A percentile compares a stretch with the other conserved stretches of the same genome.
Conservation (phyloP, 306 rosid genomes). For the Lupinus albus region DNA sequence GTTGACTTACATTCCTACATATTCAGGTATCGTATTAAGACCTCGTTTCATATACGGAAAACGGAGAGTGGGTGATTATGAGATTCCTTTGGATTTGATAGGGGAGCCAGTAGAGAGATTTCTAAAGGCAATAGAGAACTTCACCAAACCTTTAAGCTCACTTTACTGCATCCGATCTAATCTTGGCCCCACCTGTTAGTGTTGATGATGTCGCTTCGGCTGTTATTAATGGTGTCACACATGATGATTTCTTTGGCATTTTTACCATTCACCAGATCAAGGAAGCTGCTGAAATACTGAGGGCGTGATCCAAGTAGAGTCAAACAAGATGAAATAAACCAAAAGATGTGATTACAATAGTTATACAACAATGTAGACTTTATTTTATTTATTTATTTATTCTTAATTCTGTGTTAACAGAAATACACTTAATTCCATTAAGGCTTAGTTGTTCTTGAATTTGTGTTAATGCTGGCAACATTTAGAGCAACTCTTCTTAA, state of each 20-base stretch:
- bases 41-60: constrained; percentile 93
- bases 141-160: constrained; percentile 81
- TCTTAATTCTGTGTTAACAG: not conserved
- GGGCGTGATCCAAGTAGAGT: constrained; percentile 47
- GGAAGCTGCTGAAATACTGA: constrained; percentile 78
- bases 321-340: constrained; percentile 5
- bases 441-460: constrained; percentile 7
- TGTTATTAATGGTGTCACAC: constrained; percentile 67
- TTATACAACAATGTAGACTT: constrained; percentile 11
- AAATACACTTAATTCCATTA: no score
- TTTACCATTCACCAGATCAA: constrained; percentile 89
- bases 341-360: constrained; percentile 3
- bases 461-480: not conserved
- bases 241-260: constrained; percentile 85
- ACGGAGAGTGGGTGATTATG: constrained; percentile 77
- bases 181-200: constrained; percentile 86
- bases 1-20: constrained; percentile 38
- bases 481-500: not conserved
- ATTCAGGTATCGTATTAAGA: constrained; percentile 82
- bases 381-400: constrained; percentile 19
- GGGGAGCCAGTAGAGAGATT: constrained; percentile 84
- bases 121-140: constrained; percentile 62
- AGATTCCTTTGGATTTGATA: constrained; percentile 81
- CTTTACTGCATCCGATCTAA: constrained; percentile 84
- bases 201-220: constrained; percentile 89